Conservation (phyloP, 495 filamentous ascomycete genomes). For the Annulohypoxylon moriforme region DNA sequence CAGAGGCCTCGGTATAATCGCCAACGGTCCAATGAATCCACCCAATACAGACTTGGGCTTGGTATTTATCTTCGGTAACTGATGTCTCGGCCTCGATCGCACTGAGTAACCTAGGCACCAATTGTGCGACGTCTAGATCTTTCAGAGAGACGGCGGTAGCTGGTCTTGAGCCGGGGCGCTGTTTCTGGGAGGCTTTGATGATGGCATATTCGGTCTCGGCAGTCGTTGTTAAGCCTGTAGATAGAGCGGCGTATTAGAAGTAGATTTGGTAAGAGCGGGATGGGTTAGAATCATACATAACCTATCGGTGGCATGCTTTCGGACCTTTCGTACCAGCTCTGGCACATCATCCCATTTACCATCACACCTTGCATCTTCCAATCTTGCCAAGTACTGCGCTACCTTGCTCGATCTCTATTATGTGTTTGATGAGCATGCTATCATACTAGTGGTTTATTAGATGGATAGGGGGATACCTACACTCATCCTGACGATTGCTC, state of each 20-base stretch:
- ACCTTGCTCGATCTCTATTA: conserved; percentile 71
- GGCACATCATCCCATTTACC: conserved; percentile 90
- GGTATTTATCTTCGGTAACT: conserved; percentile 75
- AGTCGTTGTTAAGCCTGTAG: conserved; percentile 76
- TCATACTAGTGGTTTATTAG: background rate
- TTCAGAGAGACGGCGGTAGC: conserved; percentile 49
- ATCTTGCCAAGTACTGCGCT: conserved; percentile 77
- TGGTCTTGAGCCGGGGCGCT: conserved; percentile 53
- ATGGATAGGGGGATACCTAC: conserved; percentile 31
- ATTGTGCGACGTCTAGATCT: conserved; percentile 58
- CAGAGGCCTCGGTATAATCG: conserved; percentile 70
- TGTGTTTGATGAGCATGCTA: conserved; percentile 21
- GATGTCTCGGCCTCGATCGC: conserved; percentile 72
- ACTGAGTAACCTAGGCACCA: conserved; percentile 71
- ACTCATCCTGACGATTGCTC: conserved; percentile 46
- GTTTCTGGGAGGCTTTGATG: conserved; percentile 61
- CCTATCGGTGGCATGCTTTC: conserved; percentile 89
- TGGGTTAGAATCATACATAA: conserved; percentile 70
- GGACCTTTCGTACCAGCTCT: conserved; percentile 89
- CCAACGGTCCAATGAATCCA: conserved; percentile 84
- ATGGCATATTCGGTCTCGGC: conserved; percentile 78
- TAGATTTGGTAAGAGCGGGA: background rate
- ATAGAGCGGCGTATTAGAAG: conserved; percentile 19
- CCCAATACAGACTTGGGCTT: conserved; percentile 81
- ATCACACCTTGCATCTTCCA: conserved; percentile 88